A percentile compares a stretch with the other conserved stretches of the same genome.
Conservation (phyloP, 768 basidiomycete species). For the Kwoniella bestiolae region DNA sequence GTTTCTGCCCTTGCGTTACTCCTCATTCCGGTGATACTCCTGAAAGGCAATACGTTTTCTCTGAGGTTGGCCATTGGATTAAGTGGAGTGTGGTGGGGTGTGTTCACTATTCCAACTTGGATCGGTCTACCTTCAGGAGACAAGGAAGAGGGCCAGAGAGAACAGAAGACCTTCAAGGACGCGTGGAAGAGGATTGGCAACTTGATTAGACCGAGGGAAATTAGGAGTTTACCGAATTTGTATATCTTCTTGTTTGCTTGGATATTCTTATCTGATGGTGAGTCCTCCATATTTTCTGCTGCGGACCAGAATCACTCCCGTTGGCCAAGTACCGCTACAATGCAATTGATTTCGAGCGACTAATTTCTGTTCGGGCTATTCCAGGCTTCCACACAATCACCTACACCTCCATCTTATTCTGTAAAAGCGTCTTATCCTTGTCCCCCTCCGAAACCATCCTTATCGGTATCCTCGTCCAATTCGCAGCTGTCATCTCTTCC, state of each 20-base stretch:
- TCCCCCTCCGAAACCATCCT: constrained; percentile 74
- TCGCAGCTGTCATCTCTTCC: constrained; percentile 78
- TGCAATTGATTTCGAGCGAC: neutral
- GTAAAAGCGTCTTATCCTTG: constrained; percentile 85
- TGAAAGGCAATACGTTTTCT: constrained; percentile 76
- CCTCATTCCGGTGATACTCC: constrained; percentile 72
- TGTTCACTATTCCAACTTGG: constrained; percentile 78
- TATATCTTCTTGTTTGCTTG: constrained; percentile 90
- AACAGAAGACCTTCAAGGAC: constrained; percentile 55
- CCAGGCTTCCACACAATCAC: constrained; percentile 89
- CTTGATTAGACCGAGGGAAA: constrained; percentile 75
- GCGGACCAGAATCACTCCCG: too few species aligned
- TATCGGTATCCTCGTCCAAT: constrained; percentile 75
- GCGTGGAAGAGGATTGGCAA: constrained; percentile 77
- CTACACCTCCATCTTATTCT: constrained; percentile 88
- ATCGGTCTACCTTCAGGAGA: constrained; percentile 68
- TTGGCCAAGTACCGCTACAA: too few species aligned
- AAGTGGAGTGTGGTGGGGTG: constrained; percentile 86
- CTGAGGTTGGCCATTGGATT: constrained; percentile 81
- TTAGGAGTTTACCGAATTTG: constrained; percentile 75
- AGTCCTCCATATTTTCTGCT: constrained; percentile 40
- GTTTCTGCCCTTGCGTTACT: constrained; percentile 66
- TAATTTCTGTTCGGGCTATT: neutral
- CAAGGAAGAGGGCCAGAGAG: neutral
- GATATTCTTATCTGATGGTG: constrained; percentile 92